Evolutionary conservation across 129 eudicot genomes (phyloP), one percentile per base, ranked within the genome.

Genomic region (Saposhnikovia divaricata): DNA sequence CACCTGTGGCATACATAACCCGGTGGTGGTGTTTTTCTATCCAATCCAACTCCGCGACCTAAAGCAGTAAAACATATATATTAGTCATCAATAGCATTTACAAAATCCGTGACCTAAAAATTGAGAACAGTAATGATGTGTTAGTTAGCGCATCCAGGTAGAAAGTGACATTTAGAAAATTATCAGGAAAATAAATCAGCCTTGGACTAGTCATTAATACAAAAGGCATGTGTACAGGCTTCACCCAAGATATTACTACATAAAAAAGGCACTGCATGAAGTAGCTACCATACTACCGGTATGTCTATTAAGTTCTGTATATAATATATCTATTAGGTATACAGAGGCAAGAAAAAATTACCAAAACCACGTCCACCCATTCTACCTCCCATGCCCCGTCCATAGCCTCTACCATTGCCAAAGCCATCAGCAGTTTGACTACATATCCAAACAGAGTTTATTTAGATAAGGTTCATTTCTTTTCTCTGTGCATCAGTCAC

Each of bases 1-100:
- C 99, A 96, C 84, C 98, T 85, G 86, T 96, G 93, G 80, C 99
- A 96, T 31, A 92, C 80, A 80, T 96, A 96, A 79, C 99, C 99
- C 45, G 81, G 95, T 70, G 99, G 99, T 25, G 97, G 99, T 71
- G 91, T 96, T 89, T 88, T 91, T 74, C 88, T 80, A 78, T 89
- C 96, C 83, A 92, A 81, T 37, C 93, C 96, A 80, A 85, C 78
- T 14, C 83, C 96, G 63, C 97, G 93, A 85, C 97, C 97, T 92
- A 75, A 82, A 57, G 55, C 48, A 53, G 42, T 21, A 78, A 72
- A 42, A 83, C 77, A 66, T 45, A 43, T 65, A 82, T 37, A 51
- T 85, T 31, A 78, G 80, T 79, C 76, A 46, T 75, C n/a, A 66
- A 63, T 75, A 48, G 75, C 38, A 77, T 55, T 4, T 14, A 40